A percentile compares a stretch with the other conserved stretches of the same genome.
Evolutionary conservation across 2,329 filamentous ascomycete genomes (phyloP).

Genomic region (Karstenula rhodostoma): DNA sequence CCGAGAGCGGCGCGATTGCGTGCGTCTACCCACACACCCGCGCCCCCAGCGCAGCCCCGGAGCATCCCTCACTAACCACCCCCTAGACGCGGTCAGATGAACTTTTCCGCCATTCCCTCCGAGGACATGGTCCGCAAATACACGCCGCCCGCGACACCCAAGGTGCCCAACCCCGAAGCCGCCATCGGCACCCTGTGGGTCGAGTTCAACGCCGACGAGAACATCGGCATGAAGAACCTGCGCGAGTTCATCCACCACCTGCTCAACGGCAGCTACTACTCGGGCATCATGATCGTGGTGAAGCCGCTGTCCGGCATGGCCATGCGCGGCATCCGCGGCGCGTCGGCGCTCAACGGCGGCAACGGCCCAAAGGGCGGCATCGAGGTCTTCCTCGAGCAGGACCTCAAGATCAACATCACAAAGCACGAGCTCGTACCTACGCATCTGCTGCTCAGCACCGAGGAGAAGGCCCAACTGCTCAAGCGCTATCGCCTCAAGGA

Average conservation of each 20-base stretch:
- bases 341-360: conserved; percentile 26
- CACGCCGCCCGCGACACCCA: conserved; percentile 73
- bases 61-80: conserved; percentile 19
- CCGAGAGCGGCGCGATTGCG: conserved; percentile 77
- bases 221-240: conserved; percentile 90
- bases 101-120: conserved; percentile 86
- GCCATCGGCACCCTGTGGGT: conserved; percentile 91
- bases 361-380: conserved; percentile 78
- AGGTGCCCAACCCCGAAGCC: conserved; percentile 73
- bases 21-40: conserved; percentile 58
- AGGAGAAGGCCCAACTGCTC: conserved; percentile 87
- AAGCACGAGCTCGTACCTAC: conserved; percentile 96
- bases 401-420: conserved; percentile 97
- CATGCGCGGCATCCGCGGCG: conserved; percentile 43
- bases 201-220: conserved; percentile 83
- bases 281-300: conserved; percentile 88
- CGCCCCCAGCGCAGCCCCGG: conserved; percentile 8
- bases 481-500: conserved; percentile 95
- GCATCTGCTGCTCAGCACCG: conserved; percentile 86
- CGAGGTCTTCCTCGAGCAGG: conserved; percentile 95
- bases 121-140: conserved; percentile 85
- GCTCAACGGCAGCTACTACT: conserved; percentile 80
- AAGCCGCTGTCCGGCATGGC: conserved; percentile 85
- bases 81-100: conserved; percentile 79
- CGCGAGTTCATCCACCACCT: conserved; percentile 87